These are phyloP conservation scores for Trichoderma sp. DNA, from an alignment of 2,329 filamentous ascomycete species.

Conservation along the genomic window DNA sequence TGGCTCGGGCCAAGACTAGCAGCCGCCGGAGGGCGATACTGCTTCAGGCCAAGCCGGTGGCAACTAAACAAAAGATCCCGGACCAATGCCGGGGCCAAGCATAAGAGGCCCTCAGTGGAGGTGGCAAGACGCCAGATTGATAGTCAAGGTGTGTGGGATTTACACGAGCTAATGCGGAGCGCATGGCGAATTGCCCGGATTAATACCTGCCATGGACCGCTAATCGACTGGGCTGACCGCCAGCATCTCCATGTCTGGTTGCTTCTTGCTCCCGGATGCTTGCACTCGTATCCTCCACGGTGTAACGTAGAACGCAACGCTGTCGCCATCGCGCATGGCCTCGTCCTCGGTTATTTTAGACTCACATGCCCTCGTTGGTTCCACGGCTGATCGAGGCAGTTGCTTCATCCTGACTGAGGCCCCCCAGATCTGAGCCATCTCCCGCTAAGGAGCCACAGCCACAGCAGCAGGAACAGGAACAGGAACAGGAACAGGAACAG, in stretches of 20 bases:
- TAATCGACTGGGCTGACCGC: too few relatives aligned
- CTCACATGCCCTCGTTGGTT: background rate
- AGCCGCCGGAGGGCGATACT: conserved; percentile 26
- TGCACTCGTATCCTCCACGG: background rate
- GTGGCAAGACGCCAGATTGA: conserved; percentile 5
- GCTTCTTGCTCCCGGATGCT: background rate
- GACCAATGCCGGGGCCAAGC: conserved; percentile 17
- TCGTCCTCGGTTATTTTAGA: background rate
- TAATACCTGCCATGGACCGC: background rate
- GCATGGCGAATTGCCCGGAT: conserved; percentile 9
- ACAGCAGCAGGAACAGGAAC: background rate
- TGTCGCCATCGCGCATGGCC: background rate
- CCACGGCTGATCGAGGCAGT: background rate
- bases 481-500: background rate
- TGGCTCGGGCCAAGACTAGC: conserved; percentile 23
- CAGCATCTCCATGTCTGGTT: background rate
- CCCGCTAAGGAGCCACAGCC: too few relatives aligned
- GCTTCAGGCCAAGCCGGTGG: conserved; percentile 22
- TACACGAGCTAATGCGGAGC: background rate
- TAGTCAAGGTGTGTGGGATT: background rate
- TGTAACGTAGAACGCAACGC: background rate
- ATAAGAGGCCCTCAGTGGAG: background rate
- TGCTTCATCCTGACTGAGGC: background rate
- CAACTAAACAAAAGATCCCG: conserved; percentile 25
- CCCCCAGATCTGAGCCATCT: background rate